phyloP scores from a whole-genome alignment of 2,329 filamentous ascomycete species.

The Xylaria sp. region DNA sequence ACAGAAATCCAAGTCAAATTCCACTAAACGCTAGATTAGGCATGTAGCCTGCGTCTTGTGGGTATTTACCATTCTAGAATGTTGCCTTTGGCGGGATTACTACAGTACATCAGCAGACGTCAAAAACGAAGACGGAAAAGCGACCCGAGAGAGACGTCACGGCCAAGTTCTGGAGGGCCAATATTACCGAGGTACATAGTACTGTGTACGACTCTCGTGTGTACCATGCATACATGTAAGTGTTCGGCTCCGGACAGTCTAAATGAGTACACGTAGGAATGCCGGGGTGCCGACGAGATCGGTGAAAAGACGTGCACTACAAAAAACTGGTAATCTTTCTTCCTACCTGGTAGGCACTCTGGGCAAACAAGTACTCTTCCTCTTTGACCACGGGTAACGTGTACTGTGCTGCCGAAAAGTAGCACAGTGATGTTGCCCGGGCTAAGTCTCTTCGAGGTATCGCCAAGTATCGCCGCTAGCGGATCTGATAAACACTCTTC shows the following conservation, averaged over 20 bases:
- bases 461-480: conserved; percentile 26
- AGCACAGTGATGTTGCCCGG: no score
- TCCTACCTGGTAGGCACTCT: background rate
- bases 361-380: no score
- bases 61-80: background rate
- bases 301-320: background rate
- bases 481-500: conserved; percentile 40
- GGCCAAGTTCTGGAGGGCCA: background rate
- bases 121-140: background rate
- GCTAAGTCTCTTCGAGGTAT: no score
- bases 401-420: background rate
- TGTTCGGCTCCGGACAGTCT: background rate
- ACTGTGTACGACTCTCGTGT: no score
- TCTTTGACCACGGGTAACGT: background rate
- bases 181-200: background rate
- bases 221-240: no score
- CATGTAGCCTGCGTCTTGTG: no score
- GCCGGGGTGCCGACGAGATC: no score
- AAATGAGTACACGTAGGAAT: background rate
- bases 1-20: background rate
- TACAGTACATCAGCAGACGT: no score
- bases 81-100: no score
- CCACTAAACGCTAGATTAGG: no score
- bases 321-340: background rate
- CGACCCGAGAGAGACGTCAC: background rate